Base-by-base conservation (phyloP, 441 rosid genomes). In the Adansonia madagascariensis region DNA sequence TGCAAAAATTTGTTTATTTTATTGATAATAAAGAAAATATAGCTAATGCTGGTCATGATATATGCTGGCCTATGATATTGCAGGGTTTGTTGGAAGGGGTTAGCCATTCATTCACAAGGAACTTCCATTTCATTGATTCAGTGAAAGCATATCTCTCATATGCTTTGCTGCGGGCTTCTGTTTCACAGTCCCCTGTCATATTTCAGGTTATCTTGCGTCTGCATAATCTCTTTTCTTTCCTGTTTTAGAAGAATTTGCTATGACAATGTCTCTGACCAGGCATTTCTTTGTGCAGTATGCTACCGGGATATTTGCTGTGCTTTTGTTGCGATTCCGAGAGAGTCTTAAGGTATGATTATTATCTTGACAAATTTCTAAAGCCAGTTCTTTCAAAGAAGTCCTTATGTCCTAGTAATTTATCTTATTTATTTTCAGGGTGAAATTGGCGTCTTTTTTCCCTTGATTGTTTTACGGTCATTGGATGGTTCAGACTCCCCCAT, bases 71-170 rank as follows among this genome's bases (percentile, higher is more conserved):
- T 31, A 27, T 78, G 56, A 56, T 49, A n/a, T 77, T 87, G 82
- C 94, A 97, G 99, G 98, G 97, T 60, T 74, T 94, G 85, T 85
- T 97, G 81, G 98, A 92, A 87, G 99, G 98, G 70, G 97, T 97
- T 86, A 91, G 92, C 87, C 89, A 89, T 87, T 93, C 98, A 46
- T 92, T 93, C 84, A 92, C 98, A 14, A 92, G 92, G 89, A 92
- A 95, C 82, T 92, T 93, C 79, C 97, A 94, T 87, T 94, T 97
- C 83, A 97, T 97, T 78, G 98, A 97, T 86, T 97, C 99, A 47
- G 95, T 97, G 78, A 97, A 97, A 91, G 98, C 98, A 39, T 95
- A 93, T 84, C 98, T 94, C 75, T 95, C 98, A 27, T 97, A 93
- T 87, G 98, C 98, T 84, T 86, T 97, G 83, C 83, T 94, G 86